Percentiles rank a stretch among this genome's conserved stretches.
Evolutionary conservation across 1,139 yeast species (phyloP).

Genomic region (Blastobotrys malaysiensis): DNA sequence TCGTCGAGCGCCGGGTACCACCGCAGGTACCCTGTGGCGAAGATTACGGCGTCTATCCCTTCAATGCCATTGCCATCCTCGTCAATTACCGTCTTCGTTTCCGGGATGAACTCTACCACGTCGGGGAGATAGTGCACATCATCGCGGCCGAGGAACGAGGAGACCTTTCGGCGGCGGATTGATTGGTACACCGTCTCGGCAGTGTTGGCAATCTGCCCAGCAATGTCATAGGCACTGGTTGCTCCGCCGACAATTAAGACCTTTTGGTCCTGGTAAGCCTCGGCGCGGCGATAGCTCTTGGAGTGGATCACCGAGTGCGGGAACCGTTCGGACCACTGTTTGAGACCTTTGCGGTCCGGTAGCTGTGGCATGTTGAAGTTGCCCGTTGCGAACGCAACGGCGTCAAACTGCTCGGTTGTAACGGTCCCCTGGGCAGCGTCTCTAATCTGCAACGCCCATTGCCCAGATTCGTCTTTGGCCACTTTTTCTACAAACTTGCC

Average conservation of each 20-base stretch:
- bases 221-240: slow-evolving; percentile 57
- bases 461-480: slow-evolving; percentile 19
- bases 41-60: slow-evolving; percentile 47
- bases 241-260: slow-evolving; percentile 58
- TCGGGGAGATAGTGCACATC: slow-evolving; percentile 13
- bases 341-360: slow-evolving; percentile 51
- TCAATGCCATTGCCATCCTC: slow-evolving; percentile 20
- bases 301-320: slow-evolving; percentile 55
- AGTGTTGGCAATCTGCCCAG: slow-evolving; percentile 44
- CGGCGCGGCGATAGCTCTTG: slow-evolving; percentile 48
- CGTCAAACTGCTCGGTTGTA: slow-evolving; percentile 40
- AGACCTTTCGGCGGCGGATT: slow-evolving; percentile 40
- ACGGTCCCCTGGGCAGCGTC: not conserved
- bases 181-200: slow-evolving; percentile 45
- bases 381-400: slow-evolving; percentile 54
- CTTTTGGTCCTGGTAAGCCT: slow-evolving; percentile 35
- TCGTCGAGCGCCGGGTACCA: slow-evolving; percentile 42
- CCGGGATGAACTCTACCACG: slow-evolving; percentile 12
- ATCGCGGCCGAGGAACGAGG: slow-evolving; percentile 42
- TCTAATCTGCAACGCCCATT: not conserved
- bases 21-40: slow-evolving; percentile 60
- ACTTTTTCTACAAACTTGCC: slow-evolving; percentile 38
- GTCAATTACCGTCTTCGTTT: slow-evolving; percentile 10
- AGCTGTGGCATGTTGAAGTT: slow-evolving; percentile 51
- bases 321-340: slow-evolving; percentile 41